These are phyloP conservation scores for Calonectria pseudoturangicola DNA, from an alignment of 2,329 filamentous ascomycete species.

Conservation along the genomic window DNA sequence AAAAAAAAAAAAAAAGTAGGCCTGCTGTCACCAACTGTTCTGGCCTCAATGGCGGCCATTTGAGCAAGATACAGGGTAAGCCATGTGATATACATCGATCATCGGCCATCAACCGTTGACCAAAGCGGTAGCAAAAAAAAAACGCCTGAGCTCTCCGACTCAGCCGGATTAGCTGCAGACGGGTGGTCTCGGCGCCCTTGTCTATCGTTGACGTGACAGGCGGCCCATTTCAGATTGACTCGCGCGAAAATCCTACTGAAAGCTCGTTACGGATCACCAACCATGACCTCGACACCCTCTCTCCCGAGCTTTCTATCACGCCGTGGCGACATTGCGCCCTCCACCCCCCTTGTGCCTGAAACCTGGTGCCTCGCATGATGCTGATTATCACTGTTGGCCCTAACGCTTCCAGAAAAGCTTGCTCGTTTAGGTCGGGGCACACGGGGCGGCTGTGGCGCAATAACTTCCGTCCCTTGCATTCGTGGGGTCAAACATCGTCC, in stretches of 20 bases:
- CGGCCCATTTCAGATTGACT: conserved; percentile 12
- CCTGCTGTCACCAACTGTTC: conserved; percentile 28
- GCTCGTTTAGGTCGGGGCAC: conserved; percentile 3
- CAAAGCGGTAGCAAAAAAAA: not conserved
- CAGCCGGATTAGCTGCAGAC: conserved; percentile 10
- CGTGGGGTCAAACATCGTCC: conserved; percentile 18
- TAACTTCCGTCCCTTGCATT: conserved; percentile 34
- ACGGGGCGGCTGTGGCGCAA: conserved; percentile 41
- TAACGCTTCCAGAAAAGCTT: conserved; percentile 37
- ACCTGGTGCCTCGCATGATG: conserved; percentile 25
- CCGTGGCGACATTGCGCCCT: conserved; percentile 14
- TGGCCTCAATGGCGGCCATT: conserved; percentile 25
- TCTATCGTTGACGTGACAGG: conserved; percentile 22
- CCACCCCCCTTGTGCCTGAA: conserved; percentile 24
- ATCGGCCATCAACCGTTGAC: not conserved
- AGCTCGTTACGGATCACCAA: not conserved
- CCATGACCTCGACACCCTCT: not conserved
- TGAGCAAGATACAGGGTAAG: not conserved
- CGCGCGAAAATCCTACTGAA: conserved; percentile 25
- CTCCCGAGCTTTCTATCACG: not conserved
- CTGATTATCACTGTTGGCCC: conserved; percentile 27
- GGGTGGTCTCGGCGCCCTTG: conserved; percentile 24
- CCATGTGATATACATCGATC: not conserved
- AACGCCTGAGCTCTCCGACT: conserved; percentile 2
- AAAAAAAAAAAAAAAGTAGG: not conserved